These are phyloP conservation scores for Athelia psychrophila DNA, from an alignment of 1,284 basidiomycete genomes.

Conservation along the genomic window DNA sequence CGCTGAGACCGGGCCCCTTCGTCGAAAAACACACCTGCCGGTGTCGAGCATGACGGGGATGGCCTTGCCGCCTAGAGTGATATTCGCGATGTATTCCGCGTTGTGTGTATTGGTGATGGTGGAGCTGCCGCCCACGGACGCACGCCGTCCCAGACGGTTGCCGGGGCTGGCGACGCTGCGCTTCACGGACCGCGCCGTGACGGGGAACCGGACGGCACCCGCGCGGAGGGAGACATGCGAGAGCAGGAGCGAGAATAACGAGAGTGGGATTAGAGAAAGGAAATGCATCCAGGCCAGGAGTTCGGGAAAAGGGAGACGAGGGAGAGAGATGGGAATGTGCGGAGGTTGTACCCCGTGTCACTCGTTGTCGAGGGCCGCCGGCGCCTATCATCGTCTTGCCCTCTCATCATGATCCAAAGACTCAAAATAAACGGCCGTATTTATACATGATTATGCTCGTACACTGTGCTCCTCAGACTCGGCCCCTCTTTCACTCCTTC, in stretches of 20 bases:
- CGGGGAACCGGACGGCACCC: neutral
- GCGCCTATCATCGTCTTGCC: no score
- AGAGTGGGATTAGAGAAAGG: neutral
- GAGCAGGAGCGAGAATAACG: neutral
- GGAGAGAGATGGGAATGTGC: neutral
- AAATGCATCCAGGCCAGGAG: neutral
- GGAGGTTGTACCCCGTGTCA: neutral
- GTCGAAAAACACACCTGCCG: slow-evolving; percentile 40
- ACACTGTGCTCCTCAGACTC: neutral
- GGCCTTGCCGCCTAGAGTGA: slow-evolving; percentile 48
- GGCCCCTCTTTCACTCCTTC: no score
- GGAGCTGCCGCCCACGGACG: slow-evolving; percentile 21
- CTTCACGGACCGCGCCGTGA: neutral
- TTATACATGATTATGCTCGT: neutral
- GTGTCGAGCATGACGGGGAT: slow-evolving; percentile 57
- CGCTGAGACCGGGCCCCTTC: slow-evolving; percentile 2
- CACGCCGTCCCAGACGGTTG: neutral
- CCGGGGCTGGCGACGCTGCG: neutral
- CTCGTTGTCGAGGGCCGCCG: no score
- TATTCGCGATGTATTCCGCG: slow-evolving; percentile 56
- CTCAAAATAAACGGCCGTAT: neutral
- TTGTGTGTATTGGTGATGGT: slow-evolving; percentile 58
- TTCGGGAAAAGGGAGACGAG: neutral
- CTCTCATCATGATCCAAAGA: no score
- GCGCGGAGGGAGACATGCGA: neutral